Evolutionary conservation across 2,329 filamentous ascomycete genomes (phyloP).

Genomic region (Aspergillus caelatus): DNA sequence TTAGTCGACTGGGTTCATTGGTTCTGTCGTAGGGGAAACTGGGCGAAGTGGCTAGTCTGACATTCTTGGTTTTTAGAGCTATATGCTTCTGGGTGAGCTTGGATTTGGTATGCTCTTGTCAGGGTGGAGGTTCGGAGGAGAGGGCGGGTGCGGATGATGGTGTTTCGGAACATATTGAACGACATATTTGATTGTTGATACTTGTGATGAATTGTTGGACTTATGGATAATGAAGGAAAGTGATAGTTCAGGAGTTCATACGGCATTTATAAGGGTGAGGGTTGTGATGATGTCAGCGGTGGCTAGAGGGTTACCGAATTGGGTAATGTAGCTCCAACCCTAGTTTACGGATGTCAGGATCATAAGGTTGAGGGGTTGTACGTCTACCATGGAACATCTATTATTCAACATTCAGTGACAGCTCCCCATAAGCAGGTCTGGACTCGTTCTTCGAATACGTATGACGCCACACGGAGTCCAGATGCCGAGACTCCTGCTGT

Average conservation of each 20-base stretch:
- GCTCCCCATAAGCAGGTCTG: neutral
- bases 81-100: neutral
- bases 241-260: neutral
- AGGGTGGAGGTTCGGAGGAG: neutral
- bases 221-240: neutral
- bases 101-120: neutral
- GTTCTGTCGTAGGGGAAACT: neutral
- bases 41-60: neutral
- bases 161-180: neutral
- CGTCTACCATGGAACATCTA: neutral
- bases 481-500: too few species aligned
- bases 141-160: neutral
- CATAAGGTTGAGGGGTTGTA: neutral
- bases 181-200: neutral
- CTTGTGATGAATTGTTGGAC: neutral
- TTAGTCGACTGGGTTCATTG: neutral
- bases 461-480: neutral
- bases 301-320: neutral
- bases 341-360: neutral
- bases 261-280: neutral
- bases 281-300: conserved; percentile 1
- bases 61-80: neutral
- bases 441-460: neutral
- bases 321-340: neutral
- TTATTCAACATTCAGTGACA: neutral